These are phyloP conservation scores for Lodderomyces elongisporus DNA, from an alignment of 1,139 yeast species.

Conservation along the genomic window DNA sequence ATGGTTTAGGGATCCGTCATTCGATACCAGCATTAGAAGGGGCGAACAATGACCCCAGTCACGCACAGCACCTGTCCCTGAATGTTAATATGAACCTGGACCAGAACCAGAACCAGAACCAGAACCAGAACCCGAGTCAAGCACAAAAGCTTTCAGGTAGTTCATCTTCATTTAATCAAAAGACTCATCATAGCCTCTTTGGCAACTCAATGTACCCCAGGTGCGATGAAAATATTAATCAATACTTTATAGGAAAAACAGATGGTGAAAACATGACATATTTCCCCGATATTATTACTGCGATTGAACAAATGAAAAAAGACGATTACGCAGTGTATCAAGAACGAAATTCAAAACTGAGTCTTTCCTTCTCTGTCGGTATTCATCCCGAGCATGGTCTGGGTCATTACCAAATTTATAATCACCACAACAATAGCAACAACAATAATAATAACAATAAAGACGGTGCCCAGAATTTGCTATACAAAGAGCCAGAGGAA, in stretches of 20 bases:
- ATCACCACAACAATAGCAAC: not conserved
- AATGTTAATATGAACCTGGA: too few relatives aligned
- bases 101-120: not conserved
- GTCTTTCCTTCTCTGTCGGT: conserved; percentile 53
- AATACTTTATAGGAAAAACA: conserved; percentile 53
- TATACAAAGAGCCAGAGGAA: conserved; percentile 67
- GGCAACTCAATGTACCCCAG: conserved; percentile 15
- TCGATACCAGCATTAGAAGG: conserved; percentile 8
- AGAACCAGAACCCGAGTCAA: too few relatives aligned
- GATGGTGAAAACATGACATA: conserved; percentile 27
- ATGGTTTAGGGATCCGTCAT: conserved; percentile 2
- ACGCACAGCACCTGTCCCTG: not conserved
- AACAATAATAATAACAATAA: conserved; percentile 14
- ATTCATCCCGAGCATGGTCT: conserved; percentile 40
- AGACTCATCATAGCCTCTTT: conserved; percentile 6
- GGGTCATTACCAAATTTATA: conserved; percentile 17
- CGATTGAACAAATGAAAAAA: conserved; percentile 39
- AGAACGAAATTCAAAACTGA: conserved; percentile 39
- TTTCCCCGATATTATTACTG: conserved; percentile 53
- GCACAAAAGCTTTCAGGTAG: not conserved
- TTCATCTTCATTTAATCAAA: conserved; percentile 12
- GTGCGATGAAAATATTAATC: conserved; percentile 52
- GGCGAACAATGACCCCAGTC: conserved; percentile 1
- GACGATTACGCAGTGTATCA: conserved; percentile 38
- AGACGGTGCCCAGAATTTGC: conserved; percentile 8